Base-by-base conservation (phyloP, 345 rosid species). In the Draba incana region DNA sequence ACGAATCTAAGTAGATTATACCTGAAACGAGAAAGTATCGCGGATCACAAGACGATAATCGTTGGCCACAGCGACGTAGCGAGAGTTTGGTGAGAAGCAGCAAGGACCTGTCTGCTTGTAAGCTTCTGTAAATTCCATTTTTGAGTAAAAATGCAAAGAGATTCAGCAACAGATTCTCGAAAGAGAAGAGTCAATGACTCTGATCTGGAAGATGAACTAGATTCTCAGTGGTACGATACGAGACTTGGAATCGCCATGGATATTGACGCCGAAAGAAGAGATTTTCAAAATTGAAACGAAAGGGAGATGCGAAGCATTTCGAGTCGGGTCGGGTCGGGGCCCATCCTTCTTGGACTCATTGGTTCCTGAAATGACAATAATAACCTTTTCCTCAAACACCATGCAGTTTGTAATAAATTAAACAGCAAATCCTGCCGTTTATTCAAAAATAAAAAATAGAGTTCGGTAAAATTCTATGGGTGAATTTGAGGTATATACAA, bases 31-130 rank as follows among this genome's bases (percentile, higher is more conserved):
- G 52, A 84, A 76, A 2, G 96, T 81, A 46, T 91, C 96, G 2
- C 99, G 92, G 58, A 94, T 85, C 64, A 94, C 99, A 57, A 94
- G 87, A 45, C 97, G 96, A 30, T 88, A 91, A 74, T 86, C 95
- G 5, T 81, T 88, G 20, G 96, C 95, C 69, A 87, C 88, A 67
- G 99, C 97, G 46, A 90, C 76, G 82, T 83, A 90, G 35, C 92
- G 93, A 53, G 95, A 75, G 77, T 93, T 85, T 35, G 98, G 97
- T 14, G 98, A 93, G 77, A 93, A 93, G 59, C 88, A 85, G 70
- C 87, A 87, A 23, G 96, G 92, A 37, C 97, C 99, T 13, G 97
- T 81, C 71, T 84, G 99, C 76, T 89, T 86, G 74, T 82, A 86
- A 65, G 99, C 75, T 15, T 87, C 99, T 1, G 99, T 93, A 60